Evolutionary conservation across 2,329 filamentous ascomycete species (phyloP).

Genomic region (Verticillium albo-atrum): DNA sequence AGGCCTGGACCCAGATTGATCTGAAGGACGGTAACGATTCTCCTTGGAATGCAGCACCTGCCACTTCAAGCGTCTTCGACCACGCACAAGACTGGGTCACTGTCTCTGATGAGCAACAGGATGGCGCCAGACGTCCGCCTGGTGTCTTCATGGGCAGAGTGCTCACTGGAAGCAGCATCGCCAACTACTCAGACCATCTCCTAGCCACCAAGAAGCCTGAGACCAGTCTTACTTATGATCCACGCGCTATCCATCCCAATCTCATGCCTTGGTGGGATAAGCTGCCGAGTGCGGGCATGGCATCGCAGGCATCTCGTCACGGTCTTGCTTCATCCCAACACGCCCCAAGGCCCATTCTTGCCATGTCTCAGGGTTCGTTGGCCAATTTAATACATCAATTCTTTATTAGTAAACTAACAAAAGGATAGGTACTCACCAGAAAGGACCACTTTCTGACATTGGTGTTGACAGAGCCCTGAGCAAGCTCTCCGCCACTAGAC

Average conservation of each 20-base stretch:
- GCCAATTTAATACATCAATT: background rate
- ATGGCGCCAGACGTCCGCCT: background rate
- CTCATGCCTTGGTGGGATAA: background rate
- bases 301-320: background rate
- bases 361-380: background rate
- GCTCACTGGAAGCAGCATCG: slow-evolving; percentile 13
- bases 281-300: background rate
- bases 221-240: background rate
- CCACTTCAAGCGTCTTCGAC: background rate
- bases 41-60: background rate
- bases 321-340: background rate
- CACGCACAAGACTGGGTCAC: slow-evolving; percentile 10
- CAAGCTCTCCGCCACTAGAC: background rate
- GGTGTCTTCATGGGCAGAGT: slow-evolving; percentile 5
- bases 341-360: background rate
- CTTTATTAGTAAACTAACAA: background rate
- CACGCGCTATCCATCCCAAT: background rate
- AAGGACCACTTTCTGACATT: background rate
- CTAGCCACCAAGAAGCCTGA: background rate
- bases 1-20: background rate
- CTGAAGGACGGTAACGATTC: background rate
- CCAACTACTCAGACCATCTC: slow-evolving; percentile 10
- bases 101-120: slow-evolving; percentile 7
- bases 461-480: background rate
- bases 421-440: background rate